These are phyloP conservation scores for Penicillium sp. DNA, from an alignment of 2,329 filamentous ascomycete genomes.

Conservation along the genomic window DNA sequence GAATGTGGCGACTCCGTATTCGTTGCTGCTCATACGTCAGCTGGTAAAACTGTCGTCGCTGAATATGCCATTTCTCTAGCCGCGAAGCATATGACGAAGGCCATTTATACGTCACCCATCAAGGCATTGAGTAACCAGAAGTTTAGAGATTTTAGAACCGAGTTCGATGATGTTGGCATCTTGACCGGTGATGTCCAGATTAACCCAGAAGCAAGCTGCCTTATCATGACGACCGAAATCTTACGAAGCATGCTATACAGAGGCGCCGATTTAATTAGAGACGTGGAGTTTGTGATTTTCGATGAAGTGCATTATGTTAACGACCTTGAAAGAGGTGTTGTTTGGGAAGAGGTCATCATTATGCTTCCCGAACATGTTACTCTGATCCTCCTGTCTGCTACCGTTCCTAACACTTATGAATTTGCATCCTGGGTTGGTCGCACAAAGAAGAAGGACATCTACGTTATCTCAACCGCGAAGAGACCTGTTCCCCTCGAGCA, in stretches of 20 bases:
- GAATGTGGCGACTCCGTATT: slow-evolving; percentile 96
- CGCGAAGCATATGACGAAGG: slow-evolving; percentile 98
- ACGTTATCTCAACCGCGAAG: slow-evolving; percentile 95
- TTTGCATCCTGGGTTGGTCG: slow-evolving; percentile 97
- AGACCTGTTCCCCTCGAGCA: slow-evolving; percentile 90
- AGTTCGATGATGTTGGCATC: slow-evolving; percentile 95
- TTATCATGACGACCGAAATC: slow-evolving; percentile 99
- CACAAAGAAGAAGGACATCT: slow-evolving; percentile 97
- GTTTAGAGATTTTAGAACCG: slow-evolving; percentile 83
- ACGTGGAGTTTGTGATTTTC: slow-evolving; percentile 98
- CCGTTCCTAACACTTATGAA: slow-evolving; percentile 92
- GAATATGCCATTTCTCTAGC: slow-evolving; percentile 96
- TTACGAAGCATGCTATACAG: slow-evolving; percentile 95
- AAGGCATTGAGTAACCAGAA: slow-evolving; percentile 98
- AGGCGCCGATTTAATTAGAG: slow-evolving; percentile 86
- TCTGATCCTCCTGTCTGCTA: slow-evolving; percentile 86
- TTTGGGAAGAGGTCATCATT: slow-evolving; percentile 99
- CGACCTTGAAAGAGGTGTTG: slow-evolving; percentile 86
- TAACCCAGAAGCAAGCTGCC: slow-evolving; percentile 88
- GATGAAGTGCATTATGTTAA: slow-evolving; percentile 99
- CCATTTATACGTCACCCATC: slow-evolving; percentile 97
- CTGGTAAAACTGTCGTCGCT: slow-evolving; percentile 94
- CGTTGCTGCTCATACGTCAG: slow-evolving; percentile 92
- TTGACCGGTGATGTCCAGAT: slow-evolving; percentile 97
- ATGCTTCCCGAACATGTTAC: slow-evolving; percentile 98